Evolutionary conservation across 2,329 filamentous ascomycete genomes (phyloP).

Genomic region (Piedraia hortae): DNA sequence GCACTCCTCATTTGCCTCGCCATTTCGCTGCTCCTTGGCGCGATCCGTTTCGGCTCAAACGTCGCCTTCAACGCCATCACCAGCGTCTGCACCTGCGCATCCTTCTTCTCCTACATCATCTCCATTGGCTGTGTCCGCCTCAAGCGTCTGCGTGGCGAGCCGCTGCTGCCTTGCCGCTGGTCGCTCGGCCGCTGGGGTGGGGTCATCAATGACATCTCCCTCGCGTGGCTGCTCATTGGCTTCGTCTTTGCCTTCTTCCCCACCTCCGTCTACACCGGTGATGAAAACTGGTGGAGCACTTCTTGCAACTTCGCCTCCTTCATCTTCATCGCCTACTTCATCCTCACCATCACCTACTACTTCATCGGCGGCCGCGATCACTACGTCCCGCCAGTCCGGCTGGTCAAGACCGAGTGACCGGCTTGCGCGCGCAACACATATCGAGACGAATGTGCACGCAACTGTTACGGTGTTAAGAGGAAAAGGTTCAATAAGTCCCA

Average conservation of each 20-base stretch:
- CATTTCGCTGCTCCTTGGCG: constrained; percentile 8
- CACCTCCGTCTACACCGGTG: background rate
- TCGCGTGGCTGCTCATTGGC: constrained; percentile 1
- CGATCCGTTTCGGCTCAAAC: constrained; percentile 12
- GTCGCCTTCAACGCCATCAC: constrained; percentile 11
- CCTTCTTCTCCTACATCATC: constrained; percentile 12
- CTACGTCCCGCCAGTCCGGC: constrained; percentile 1
- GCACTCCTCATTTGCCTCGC: constrained; percentile 9
- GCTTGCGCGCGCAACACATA: no score
- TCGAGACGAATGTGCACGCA: no score
- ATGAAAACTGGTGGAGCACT: constrained; percentile 2
- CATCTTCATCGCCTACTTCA: background rate
- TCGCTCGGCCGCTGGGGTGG: constrained; percentile 5
- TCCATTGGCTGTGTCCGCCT: constrained; percentile 10
- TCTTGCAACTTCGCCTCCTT: background rate
- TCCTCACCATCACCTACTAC: background rate
- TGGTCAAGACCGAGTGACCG: constrained; percentile 1
- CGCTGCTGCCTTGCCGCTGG: constrained; percentile 5
- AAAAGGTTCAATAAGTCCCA: no score
- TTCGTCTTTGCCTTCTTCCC: constrained; percentile 2
- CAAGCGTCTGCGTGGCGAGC: constrained; percentile 4
- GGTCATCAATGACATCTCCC: constrained; percentile 1
- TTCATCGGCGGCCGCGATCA: background rate
- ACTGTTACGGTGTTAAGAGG: no score
- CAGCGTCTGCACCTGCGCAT: constrained; percentile 9